phyloP scores from a whole-genome alignment of 805 yeast species.

The Saturnispora sanitii region DNA sequence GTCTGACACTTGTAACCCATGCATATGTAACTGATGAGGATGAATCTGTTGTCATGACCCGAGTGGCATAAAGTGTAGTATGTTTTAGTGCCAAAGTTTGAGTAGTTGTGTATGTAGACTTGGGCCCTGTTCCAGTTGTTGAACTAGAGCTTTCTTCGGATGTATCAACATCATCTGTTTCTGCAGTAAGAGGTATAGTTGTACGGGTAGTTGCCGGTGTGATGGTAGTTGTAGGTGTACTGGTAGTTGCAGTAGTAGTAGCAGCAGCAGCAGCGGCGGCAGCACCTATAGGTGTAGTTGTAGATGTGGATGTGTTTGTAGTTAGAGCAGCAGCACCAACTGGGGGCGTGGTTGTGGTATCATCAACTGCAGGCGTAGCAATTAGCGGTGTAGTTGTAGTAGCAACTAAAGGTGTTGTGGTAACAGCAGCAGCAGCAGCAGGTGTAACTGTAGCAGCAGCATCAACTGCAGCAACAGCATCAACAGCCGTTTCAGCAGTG shows the following conservation, averaged over 20 bases:
- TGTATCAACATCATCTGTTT: neutral
- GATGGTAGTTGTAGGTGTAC: constrained; percentile 6
- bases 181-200: neutral
- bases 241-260: constrained; percentile 7
- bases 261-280: constrained; percentile 9
- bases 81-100: constrained; percentile 22
- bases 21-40: constrained; percentile 25
- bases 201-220: neutral
- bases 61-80: constrained; percentile 34
- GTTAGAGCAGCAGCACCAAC: constrained; percentile 10
- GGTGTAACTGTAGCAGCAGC: constrained; percentile 11
- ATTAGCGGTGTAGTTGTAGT: constrained; percentile 4
- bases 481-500: constrained; percentile 6
- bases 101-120: constrained; percentile 17
- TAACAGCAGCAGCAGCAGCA: constrained; percentile 10
- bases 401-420: constrained; percentile 10
- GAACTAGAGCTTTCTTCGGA: neutral
- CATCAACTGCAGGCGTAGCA: constrained; percentile 7
- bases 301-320: constrained; percentile 3
- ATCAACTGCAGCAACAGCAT: neutral
- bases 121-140: neutral
- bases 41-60: constrained; percentile 7
- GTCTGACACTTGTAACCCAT: constrained; percentile 42
- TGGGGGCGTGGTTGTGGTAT: constrained; percentile 6
- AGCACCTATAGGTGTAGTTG: constrained; percentile 12